Evolutionary conservation across 441 rosid genomes (phyloP), one percentile per base, ranked within the genome.

Genomic region (Biscutella laevigata): DNA sequence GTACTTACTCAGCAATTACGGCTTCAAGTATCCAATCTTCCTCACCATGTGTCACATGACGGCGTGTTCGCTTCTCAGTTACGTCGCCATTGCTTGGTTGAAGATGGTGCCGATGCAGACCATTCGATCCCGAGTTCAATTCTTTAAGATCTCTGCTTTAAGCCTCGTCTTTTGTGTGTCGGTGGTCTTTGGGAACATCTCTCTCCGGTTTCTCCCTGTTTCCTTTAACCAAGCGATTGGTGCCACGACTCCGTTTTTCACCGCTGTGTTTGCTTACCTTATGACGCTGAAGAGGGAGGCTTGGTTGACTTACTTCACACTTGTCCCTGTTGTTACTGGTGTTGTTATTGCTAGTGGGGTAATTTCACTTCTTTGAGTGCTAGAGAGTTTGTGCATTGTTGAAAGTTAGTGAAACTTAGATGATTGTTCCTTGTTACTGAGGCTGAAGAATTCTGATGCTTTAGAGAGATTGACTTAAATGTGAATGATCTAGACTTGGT

Each of bases 11-110:
- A 80, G 87, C 75, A 86, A 84, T 58, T 86, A 86, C 12, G 97
- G 95, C 3, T 89, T 89, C 78, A 86, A 75, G 77, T 84, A 84
- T 59, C 95, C 95, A 51, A 84, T 89, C 71, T 86, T 86, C 64
- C 74, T 89, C 48, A 86, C 95, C 39, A 86, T 89, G 94, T 89
- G 97, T 47, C 97, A 89, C 76, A 89, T 86, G 97, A 80, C 91
- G 4, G 88, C 95, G 22, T 89, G 97, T 59, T 80, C 88, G 17
- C 57, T 89, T 64, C 71, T 86, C 20, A 83, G 94, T 76, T 89
- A 86, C 70, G 55, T 89, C 28, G 86, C 94, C 61, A 76, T 86
- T 59, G 95, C 82, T 9, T 86, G 95, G 94, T 43, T 86, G 71
- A 84, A 82, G 78, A 76, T 86, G 86, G 95, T 86, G 7, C 97